These are phyloP conservation scores for Talaromyces adpressus DNA, from an alignment of 495 filamentous ascomycete species.

Conservation along the genomic window DNA sequence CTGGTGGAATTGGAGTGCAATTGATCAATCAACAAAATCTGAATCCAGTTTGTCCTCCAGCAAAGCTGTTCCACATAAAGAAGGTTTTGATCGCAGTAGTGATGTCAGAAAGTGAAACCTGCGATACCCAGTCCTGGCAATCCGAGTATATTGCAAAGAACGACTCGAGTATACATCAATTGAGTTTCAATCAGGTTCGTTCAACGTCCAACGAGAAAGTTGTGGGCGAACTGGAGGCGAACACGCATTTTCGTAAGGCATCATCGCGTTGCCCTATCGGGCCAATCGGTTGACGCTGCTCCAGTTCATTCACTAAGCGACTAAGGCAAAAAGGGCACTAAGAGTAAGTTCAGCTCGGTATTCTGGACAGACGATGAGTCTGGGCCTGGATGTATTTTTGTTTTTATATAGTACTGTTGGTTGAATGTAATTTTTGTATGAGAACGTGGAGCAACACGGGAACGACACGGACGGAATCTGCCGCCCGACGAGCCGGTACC, in stretches of 20 bases:
- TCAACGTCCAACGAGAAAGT: not conserved
- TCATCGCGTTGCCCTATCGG: not conserved
- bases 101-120: not conserved
- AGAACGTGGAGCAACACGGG: not conserved
- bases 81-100: not conserved
- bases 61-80: not conserved
- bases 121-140: too few species aligned
- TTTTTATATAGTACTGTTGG: too few species aligned
- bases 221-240: not conserved
- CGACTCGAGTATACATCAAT: not conserved
- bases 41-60: not conserved
- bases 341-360: not conserved
- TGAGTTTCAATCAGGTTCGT: not conserved
- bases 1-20: not conserved
- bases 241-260: not conserved
- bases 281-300: not conserved
- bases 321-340: not conserved
- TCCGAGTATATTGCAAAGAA: not conserved
- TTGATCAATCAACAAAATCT: not conserved
- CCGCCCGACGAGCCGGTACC: slow-evolving; percentile 4
- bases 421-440: not conserved
- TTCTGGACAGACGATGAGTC: not conserved
- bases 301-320: not conserved
- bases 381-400: not conserved
- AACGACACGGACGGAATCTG: not conserved